Percentiles rank a stretch among this genome's conserved stretches.
Conservation (phyloP, 371 early-diverging fungal species). For the Rhizopus sp. region DNA sequence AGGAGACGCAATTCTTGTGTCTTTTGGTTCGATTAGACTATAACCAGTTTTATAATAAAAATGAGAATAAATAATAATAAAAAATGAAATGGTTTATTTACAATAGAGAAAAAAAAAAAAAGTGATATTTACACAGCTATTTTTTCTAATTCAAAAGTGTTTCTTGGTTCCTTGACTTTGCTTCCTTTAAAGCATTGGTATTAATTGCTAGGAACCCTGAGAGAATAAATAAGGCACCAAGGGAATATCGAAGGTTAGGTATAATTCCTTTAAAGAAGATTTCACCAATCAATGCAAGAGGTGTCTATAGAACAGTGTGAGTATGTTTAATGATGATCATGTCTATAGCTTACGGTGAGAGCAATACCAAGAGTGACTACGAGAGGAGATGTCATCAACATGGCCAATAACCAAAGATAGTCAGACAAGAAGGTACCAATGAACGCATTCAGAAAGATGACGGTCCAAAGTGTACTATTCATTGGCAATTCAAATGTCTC, state of each 20-base stretch:
- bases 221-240: conserved; percentile 67
- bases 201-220: conserved; percentile 66
- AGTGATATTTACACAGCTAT: neutral
- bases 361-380: conserved; percentile 77
- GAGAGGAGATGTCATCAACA: conserved; percentile 79
- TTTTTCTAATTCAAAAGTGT: neutral
- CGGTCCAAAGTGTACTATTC: conserved; percentile 47
- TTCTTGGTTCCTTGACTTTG: conserved; percentile 12
- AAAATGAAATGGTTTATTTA: conserved; percentile 2
- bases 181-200: conserved; percentile 33
- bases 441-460: conserved; percentile 70
- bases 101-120: neutral
- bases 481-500: conserved; percentile 68
- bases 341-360: conserved; percentile 49
- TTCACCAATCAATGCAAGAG: conserved; percentile 73
- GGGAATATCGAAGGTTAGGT: conserved; percentile 53
- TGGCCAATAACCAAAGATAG: conserved; percentile 74
- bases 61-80: neutral
- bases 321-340: no score
- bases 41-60: conserved; percentile 55
- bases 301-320: conserved; percentile 42
- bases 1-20: conserved; percentile 73
- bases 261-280: conserved; percentile 58
- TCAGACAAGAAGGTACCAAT: conserved; percentile 81
- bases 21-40: conserved; percentile 81